These are phyloP conservation scores for Aspergillus sclerotioniger DNA, from an alignment of 495 filamentous ascomycete species.

Conservation along the genomic window DNA sequence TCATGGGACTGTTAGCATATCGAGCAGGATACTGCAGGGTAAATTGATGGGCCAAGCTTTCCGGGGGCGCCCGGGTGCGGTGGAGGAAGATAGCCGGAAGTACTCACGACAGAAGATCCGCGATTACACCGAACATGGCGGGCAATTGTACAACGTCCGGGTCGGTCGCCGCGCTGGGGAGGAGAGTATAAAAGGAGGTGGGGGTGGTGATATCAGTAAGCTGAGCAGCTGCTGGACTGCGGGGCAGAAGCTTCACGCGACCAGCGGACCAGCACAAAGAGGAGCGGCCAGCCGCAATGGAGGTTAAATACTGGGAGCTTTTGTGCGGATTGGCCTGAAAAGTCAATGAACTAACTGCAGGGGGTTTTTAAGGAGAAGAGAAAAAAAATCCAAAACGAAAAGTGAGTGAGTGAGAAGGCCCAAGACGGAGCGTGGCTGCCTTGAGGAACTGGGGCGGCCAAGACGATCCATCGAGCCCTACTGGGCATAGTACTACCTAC, in stretches of 20 bases:
- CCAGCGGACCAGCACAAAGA: conserved; percentile 3
- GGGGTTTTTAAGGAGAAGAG: not conserved
- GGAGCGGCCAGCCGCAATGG: conserved; percentile 18
- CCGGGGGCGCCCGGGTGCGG: conserved; percentile 4
- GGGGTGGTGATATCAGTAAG: conserved; percentile 1
- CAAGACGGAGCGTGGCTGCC: conserved; percentile 16
- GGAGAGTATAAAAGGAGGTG: not conserved
- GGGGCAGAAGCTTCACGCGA: conserved; percentile 22
- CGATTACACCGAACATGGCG: conserved; percentile 77
- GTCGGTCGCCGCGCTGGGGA: not conserved
- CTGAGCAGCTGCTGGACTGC: conserved; percentile 16
- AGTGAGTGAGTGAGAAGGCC: not conserved
- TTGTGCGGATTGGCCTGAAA: not conserved
- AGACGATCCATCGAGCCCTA: conserved; percentile 11
- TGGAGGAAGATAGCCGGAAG: not conserved
- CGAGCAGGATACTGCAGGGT: conserved; percentile 37
- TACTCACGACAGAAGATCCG: conserved; percentile 76
- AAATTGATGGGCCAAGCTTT: not conserved
- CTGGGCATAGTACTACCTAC: not conserved
- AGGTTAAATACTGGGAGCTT: conserved; percentile 8
- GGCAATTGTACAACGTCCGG: not conserved
- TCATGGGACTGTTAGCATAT: conserved; percentile 19
- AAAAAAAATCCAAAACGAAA: conserved; percentile 6
- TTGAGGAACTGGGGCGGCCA: conserved; percentile 10
- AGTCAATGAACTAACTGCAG: conserved; percentile 9